A percentile compares a stretch with the other conserved stretches of the same genome.
These are phyloP conservation scores for Cucurbita moschata DNA, from an alignment of 306 rosid species.

Conservation along the genomic window DNA sequence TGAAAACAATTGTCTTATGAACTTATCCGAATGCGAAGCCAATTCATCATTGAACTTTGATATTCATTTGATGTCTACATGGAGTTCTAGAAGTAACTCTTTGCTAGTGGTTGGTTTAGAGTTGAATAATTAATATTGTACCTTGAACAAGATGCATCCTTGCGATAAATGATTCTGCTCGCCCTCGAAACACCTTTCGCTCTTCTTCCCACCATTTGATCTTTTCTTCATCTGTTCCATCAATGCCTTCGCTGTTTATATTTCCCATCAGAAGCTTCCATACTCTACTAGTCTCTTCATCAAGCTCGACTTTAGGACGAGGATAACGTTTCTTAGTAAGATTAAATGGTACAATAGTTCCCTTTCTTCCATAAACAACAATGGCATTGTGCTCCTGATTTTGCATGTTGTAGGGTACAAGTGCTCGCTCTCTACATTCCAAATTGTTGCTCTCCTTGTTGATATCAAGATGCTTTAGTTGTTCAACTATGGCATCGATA, in stretches of 20 bases:
- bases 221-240: slow-evolving; percentile 78
- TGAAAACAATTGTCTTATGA: not conserved
- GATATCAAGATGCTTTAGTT: slow-evolving; percentile 38
- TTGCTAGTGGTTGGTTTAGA: not conserved
- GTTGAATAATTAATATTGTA: slow-evolving; percentile 15
- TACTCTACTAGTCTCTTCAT: slow-evolving; percentile 80
- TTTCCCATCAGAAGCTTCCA: slow-evolving; percentile 84
- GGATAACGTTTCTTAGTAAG: slow-evolving; percentile 54
- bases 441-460: slow-evolving; percentile 34
- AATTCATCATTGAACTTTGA: not conserved
- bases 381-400: slow-evolving; percentile 28
- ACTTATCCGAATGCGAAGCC: not conserved
- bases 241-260: slow-evolving; percentile 78
- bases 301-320: slow-evolving; percentile 87
- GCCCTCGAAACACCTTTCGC: slow-evolving; percentile 68
- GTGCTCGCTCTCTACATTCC: slow-evolving; percentile 24
- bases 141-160: slow-evolving; percentile 99
- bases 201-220: slow-evolving; percentile 98
- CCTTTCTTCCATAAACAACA: slow-evolving; percentile 31
- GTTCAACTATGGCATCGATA: slow-evolving; percentile 35
- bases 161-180: slow-evolving; percentile 92
- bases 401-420: slow-evolving; percentile 34
- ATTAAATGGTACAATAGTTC: slow-evolving; percentile 45
- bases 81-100: not conserved
- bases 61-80: not conserved